Percentiles rank a stretch among this genome's conserved stretches.
These are phyloP conservation scores for Juglanconis oblonga DNA, from an alignment of 2,329 filamentous ascomycete genomes.

Conservation along the genomic window DNA sequence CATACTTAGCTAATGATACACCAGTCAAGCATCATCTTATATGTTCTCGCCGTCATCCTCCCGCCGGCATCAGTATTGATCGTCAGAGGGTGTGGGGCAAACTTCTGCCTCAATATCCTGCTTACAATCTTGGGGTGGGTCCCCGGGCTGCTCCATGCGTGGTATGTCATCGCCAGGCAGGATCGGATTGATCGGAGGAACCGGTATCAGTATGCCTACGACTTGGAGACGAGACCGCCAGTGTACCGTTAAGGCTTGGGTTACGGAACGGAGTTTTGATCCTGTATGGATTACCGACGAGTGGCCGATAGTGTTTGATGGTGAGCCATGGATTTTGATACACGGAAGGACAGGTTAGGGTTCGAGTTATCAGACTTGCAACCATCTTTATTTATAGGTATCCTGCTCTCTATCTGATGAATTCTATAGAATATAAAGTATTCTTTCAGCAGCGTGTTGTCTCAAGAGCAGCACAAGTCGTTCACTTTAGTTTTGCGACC, in stretches of 20 bases:
- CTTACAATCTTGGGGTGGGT: slow-evolving; percentile 4
- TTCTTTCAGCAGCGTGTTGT: too few species aligned
- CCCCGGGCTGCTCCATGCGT: slow-evolving; percentile 7
- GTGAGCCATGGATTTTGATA: not conserved
- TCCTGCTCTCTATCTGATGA: too few species aligned
- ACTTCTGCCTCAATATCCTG: slow-evolving; percentile 12
- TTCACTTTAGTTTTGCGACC: too few species aligned
- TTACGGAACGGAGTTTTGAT: not conserved
- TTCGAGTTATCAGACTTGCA: too few species aligned
- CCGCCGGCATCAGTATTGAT: slow-evolving; percentile 4
- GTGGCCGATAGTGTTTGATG: not conserved
- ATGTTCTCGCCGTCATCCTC: slow-evolving; percentile 6
- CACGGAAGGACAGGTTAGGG: too few species aligned
- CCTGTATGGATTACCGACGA: too few species aligned
- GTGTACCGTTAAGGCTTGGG: slow-evolving; percentile 1
- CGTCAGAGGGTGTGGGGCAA: slow-evolving; percentile 3
- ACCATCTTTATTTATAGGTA: too few species aligned
- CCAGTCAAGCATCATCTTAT: slow-evolving; percentile 9
- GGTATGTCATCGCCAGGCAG: slow-evolving; percentile 6
- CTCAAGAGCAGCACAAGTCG: too few species aligned
- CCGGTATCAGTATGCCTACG: not conserved
- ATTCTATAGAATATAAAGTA: too few species aligned
- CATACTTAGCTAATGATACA: not conserved
- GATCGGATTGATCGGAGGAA: slow-evolving; percentile 2
- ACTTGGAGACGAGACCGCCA: slow-evolving; percentile 1